Conservation (phyloP, 257 asterid species). For the Ballota nigra region DNA sequence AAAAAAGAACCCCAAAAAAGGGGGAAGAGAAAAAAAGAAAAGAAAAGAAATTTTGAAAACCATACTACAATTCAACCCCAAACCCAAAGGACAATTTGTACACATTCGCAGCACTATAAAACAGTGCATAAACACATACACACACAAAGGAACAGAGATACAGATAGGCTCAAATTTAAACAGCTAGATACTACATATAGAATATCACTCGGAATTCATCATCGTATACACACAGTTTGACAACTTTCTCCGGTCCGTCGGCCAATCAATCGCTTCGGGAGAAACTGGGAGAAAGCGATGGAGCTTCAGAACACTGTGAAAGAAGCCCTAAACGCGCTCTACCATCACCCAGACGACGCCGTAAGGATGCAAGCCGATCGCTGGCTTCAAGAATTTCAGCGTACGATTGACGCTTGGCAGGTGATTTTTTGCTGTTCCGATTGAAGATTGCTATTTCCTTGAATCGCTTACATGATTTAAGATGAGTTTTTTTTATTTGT, state of each 20-base stretch:
- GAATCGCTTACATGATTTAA: slow-evolving; percentile 4
- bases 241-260: slow-evolving; percentile 16
- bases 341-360: slow-evolving; percentile 93
- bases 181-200: slow-evolving; percentile 19
- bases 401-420: slow-evolving; percentile 99
- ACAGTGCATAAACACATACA: neutral
- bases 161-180: slow-evolving; percentile 25
- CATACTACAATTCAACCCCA: neutral
- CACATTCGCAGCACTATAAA: slow-evolving; percentile 3
- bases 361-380: slow-evolving; percentile 97
- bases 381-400: slow-evolving; percentile 95
- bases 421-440: slow-evolving; percentile 31
- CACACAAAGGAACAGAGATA: neutral
- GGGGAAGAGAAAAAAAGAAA: neutral
- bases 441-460: neutral
- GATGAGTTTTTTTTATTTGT: slow-evolving; percentile 12
- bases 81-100: neutral
- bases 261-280: slow-evolving; percentile 22
- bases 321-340: slow-evolving; percentile 97
- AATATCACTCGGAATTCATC: slow-evolving; percentile 19
- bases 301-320: slow-evolving; percentile 97
- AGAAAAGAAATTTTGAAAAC: neutral
- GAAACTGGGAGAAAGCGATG: slow-evolving; percentile 36
- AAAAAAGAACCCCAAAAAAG: neutral
- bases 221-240: neutral